Base-by-base conservation (phyloP, 2,329 filamentous ascomycete genomes). In the Phaeoacremonium minimum region DNA sequence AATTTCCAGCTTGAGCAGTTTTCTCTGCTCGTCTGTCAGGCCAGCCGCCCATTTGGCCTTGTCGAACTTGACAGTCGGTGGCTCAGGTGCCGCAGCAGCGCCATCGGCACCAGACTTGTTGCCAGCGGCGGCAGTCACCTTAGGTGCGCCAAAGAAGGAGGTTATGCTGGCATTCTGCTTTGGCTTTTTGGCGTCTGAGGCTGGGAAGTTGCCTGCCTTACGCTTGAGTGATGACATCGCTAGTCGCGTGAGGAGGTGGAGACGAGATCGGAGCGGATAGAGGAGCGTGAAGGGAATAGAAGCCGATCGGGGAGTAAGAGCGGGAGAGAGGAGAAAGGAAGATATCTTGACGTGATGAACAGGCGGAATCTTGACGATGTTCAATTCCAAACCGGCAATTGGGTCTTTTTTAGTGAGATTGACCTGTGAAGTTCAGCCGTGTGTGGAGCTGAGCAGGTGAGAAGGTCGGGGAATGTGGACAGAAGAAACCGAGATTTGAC, bases 1-100 rank as follows among this genome's bases (percentile, higher is more conserved):
- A 48, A 98, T 95, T 66, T 98, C 93, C 28, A 98, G 74, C 54
- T 85, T 73, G 33, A 98, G 73, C 32, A 97, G 70, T 35, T 83
- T 73, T 55, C 80, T 87, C 61, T 96, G 87, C 65, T 98, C 93
- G 0, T 76, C 62, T 0, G 77, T 89, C 44, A 98, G 71, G 39
- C 77, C 76, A 15, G 78, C 77, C n/a, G 90, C 72, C 93, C 93
- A 98, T 62, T 85, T 87, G 31, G 79, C 78, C 69, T 95, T 96
- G 69, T 96, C 76, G 57, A 96, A 97, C 46, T 77, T 85, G 39
- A 58, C 45, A 5, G 61, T 50, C 20, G 64, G 46, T 5, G 60
- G 42, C 20, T 57, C 48, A 13, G 56, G 35, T 7, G 48, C 48
- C 12, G 48, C 36, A 9, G 50, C 35, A 28, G 30, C 38, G 15